phyloP scores from a whole-genome alignment of 768 basidiomycete species.

The Thelephora ganbajun region DNA sequence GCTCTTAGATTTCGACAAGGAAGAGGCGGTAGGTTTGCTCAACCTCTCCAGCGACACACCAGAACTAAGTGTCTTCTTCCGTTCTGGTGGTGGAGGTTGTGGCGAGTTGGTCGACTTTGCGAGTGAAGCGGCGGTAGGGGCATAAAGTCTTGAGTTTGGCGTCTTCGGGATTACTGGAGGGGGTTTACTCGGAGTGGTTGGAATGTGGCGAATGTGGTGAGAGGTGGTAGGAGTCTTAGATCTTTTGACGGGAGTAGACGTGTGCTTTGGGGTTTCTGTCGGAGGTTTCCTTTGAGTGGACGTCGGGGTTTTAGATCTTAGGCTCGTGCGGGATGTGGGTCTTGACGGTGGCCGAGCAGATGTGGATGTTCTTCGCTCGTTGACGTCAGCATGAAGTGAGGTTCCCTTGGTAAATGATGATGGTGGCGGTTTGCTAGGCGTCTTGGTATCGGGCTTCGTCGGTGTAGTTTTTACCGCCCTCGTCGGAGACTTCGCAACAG shows the following conservation, averaged over 20 bases:
- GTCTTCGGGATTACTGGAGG: constrained; percentile 18
- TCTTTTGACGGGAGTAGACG: constrained; percentile 16
- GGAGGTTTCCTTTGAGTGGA: constrained; percentile 7
- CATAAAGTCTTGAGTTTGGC: constrained; percentile 54
- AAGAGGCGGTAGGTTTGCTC: constrained; percentile 75
- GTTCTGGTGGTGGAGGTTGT: constrained; percentile 31
- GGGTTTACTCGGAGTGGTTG: constrained; percentile 1
- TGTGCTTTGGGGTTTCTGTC: constrained; percentile 13
- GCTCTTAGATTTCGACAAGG: constrained; percentile 46
- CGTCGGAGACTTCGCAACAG: background rate
- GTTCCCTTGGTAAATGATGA: background rate
- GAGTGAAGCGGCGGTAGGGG: constrained; percentile 74
- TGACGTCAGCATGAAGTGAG: too few species aligned
- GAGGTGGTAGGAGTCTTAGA: constrained; percentile 10
- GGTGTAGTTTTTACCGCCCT: background rate
- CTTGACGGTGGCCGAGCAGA: too few species aligned
- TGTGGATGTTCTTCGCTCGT: too few species aligned
- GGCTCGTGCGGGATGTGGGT: background rate
- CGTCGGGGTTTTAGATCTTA: constrained; percentile 18
- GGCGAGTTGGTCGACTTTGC: constrained; percentile 49
- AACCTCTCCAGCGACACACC: constrained; percentile 44
- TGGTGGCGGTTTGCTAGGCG: background rate
- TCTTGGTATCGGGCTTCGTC: background rate
- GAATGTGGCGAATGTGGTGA: background rate
- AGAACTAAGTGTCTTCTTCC: constrained; percentile 40